Base-by-base conservation (phyloP, 129 eudicot species). In the Chrysanthemum makinoi region DNA sequence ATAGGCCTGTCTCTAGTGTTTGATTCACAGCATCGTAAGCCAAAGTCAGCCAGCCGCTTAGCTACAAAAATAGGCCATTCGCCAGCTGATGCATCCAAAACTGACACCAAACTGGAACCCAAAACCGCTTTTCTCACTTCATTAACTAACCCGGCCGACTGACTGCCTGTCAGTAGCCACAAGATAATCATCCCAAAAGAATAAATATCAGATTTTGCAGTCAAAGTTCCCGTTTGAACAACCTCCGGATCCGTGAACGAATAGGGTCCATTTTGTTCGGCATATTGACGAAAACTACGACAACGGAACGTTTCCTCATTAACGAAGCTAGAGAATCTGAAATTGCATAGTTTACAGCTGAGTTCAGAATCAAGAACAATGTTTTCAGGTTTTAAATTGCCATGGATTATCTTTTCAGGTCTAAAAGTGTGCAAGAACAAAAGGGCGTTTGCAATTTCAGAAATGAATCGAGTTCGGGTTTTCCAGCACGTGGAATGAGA, bases 61-160 rank as follows among this genome's bases (percentile, higher is more conserved):
- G 84, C 88, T 77, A 91, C 87, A 69, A 81, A 91, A 39, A 68
- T 74, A 11, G 86, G 77, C 97, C 97, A 91, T 16, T 91, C 96
- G 3, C 97, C 97, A 19, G 93, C 97, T 14, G 88, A 88, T 35
- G 80, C 49, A 82, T 91, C 97, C 76, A 91, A 72, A 43, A 91
- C 10, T 4, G 88, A 84, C 10, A 72, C 61, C 15, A 86, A 79
- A 47, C 81, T 77, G 3, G 79, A 85, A 66, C 35, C 17, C 3
- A 83, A 80, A 10, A 85, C 72, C 54, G 86, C 89, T 69, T 75
- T 84, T 28, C 83, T 80, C 11, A 88, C 90, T 72, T 80, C 80
- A 26, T 63, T 69, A 14, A 49, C 80, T 72, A 91, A 30, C 18
- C 87, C 83, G 4, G 55, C 80, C 35, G 85, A 79, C 60, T 73